These are phyloP conservation scores for Globisporangium viniferum DNA, from an alignment of 352 stramenopile species.

Conservation along the genomic window DNA sequence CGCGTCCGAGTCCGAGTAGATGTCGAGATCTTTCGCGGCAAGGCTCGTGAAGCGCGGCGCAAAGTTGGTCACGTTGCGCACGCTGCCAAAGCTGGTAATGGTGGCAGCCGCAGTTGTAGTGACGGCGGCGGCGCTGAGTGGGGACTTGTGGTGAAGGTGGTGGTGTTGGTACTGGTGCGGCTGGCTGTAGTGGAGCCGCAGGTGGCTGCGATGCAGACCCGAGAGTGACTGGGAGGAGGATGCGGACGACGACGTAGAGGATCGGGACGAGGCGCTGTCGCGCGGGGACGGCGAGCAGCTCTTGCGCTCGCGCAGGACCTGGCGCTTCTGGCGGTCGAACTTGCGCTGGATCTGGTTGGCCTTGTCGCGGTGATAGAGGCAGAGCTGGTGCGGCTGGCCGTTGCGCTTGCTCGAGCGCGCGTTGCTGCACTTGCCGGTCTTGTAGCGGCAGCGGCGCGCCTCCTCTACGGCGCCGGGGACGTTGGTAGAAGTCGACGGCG, in stretches of 20 bases:
- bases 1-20: slow-evolving; percentile 74
- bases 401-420: slow-evolving; percentile 81
- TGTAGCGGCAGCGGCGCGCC: slow-evolving; percentile 64
- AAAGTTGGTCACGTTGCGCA: slow-evolving; percentile 17
- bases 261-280: slow-evolving; percentile 13
- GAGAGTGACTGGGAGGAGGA: not conserved
- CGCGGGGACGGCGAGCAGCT: slow-evolving; percentile 10
- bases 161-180: slow-evolving; percentile 5
- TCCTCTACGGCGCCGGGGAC: slow-evolving; percentile 10
- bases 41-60: slow-evolving; percentile 24
- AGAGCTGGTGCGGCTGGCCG: slow-evolving; percentile 84
- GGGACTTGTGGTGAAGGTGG: slow-evolving; percentile 8
- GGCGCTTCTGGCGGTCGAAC: slow-evolving; percentile 86
- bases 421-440: slow-evolving; percentile 87
- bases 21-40: slow-evolving; percentile 36
- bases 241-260: slow-evolving; percentile 20
- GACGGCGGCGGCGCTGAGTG: not conserved
- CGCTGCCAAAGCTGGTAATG: slow-evolving; percentile 4
- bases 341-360: slow-evolving; percentile 89
- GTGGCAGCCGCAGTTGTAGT: not conserved
- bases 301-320: slow-evolving; percentile 52
- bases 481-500: not conserved
- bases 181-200: slow-evolving; percentile 14
- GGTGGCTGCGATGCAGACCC: slow-evolving; percentile 11
- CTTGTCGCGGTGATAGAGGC: slow-evolving; percentile 85